Base-by-base conservation (phyloP, 2,329 filamentous ascomycete genomes). In the Calonectria ilicicola region DNA sequence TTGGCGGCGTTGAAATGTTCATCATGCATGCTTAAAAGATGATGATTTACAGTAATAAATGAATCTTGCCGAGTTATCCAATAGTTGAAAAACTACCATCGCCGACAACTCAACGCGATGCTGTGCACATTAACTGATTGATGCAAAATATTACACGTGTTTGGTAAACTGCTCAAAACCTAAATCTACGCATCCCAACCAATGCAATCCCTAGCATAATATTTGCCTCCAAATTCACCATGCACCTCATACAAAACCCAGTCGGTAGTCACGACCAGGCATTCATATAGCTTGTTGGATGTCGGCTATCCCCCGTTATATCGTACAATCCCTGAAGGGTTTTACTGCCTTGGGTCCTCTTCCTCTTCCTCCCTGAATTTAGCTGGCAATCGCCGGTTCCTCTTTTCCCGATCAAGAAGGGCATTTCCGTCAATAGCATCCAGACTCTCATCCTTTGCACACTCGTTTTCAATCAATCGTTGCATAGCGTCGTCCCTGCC, bases 381-480 rank as follows among this genome's bases (percentile, higher is more conserved):
- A 10, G 82, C 81, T 2, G 84, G 82, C 56, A 75, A 79, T 23
- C 84, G 80, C 46, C 84, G 80, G 29, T 79, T 81, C 65, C 83
- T 79, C 27, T 73, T 71, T 21, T 76, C 77, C 49, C 82, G 76
- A 38, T 80, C 78, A 53, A 75, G 53, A 3, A 60, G 74, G 27
- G 77, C 75, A 56, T 78, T 75, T 64, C 79, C 77, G 17, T 83
- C 70, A 23, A 83, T 70, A 35, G 82, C 79, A 38, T 84, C 82
- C 63, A 81, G 76, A 40, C 83, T 79, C 7, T 81, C 82, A 12
- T 82, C 80, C 5, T 79, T 80, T 6, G 77, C 74, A 10, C 72
- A 74, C 12, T 66, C 69, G 2, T 71, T 67, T 10, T 74, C 72
- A 19, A 78, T 63, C 38, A 75, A 67, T 21, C 67, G 73, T 10